These are phyloP conservation scores for Otatea glauca DNA, from an alignment of 176 grass and related monocot species.

Conservation along the genomic window DNA sequence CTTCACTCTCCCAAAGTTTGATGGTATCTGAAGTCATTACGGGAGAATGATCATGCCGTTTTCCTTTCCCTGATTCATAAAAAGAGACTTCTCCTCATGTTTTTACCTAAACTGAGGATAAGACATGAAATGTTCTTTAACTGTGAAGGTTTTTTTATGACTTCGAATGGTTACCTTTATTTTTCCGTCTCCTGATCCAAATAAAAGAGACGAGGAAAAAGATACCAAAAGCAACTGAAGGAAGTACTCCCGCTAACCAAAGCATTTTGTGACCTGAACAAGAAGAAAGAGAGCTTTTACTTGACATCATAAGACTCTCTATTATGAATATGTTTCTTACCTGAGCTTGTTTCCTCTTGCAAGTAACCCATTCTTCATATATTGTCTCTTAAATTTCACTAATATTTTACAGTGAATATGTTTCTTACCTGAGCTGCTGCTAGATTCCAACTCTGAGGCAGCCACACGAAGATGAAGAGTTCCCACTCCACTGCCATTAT, in stretches of 20 bases:
- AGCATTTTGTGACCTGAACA: constrained; percentile 40
- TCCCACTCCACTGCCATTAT: neutral
- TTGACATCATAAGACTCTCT: constrained; percentile 3
- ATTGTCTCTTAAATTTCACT: neutral
- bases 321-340: no score
- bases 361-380: neutral
- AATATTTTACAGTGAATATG: neutral
- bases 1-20: constrained; percentile 50
- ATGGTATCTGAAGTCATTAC: constrained; percentile 7
- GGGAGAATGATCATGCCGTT: neutral
- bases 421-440: constrained; percentile 33
- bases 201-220: constrained; percentile 35
- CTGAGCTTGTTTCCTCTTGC: no score
- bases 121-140: neutral
- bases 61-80: constrained; percentile 38
- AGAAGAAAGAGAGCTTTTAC: constrained; percentile 15
- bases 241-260: constrained; percentile 29
- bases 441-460: constrained; percentile 39
- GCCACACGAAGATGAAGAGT: constrained; percentile 56
- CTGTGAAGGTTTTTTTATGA: neutral
- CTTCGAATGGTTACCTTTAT: constrained; percentile 21
- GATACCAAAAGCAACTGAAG: constrained; percentile 30
- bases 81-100: neutral
- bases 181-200: constrained; percentile 40
- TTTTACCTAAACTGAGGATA: neutral